Evolutionary conservation across 2,329 filamentous ascomycete genomes (phyloP).

Genomic region (Bisporella sp.): DNA sequence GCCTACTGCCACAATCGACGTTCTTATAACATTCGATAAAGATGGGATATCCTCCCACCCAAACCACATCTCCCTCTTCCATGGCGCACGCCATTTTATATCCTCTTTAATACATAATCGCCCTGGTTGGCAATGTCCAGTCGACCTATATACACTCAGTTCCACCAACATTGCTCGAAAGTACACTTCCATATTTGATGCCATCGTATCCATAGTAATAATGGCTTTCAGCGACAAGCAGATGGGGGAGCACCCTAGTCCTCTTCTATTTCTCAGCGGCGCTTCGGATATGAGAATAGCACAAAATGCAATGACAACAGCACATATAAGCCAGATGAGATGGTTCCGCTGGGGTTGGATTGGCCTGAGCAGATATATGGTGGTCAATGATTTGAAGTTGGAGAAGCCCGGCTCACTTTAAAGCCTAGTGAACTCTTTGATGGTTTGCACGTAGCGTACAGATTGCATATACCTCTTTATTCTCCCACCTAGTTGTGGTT

Average conservation of each 20-base stretch:
- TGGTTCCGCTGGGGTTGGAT: conserved; percentile 99
- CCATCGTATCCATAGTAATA: conserved; percentile 59
- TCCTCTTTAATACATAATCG: conserved; percentile 55
- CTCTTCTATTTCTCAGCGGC: conserved; percentile 65
- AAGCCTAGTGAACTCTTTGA: neutral
- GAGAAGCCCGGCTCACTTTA: conserved; percentile 34
- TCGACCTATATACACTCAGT: conserved; percentile 80
- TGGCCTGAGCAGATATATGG: conserved; percentile 84
- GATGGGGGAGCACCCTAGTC: conserved; percentile 44
- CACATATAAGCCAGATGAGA: conserved; percentile 92
- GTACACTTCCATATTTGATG: conserved; percentile 72
- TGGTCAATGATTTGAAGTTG: conserved; percentile 76
- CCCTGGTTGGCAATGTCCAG: conserved; percentile 60
- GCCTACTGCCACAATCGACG: conserved; percentile 37
- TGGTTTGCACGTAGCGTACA: conserved; percentile 10
- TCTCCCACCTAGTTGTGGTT: conserved; percentile 12
- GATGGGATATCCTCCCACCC: conserved; percentile 79
- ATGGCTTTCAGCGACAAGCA: conserved; percentile 37
- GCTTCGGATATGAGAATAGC: conserved; percentile 58
- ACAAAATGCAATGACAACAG: conserved; percentile 80
- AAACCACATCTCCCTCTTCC: conserved; percentile 86
- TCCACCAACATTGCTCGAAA: conserved; percentile 70
- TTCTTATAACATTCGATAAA: conserved; percentile 85
- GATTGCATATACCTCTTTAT: conserved; percentile 8
- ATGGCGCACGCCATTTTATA: conserved; percentile 72